Conservation (phyloP, 305 asterid genomes). For the Solanum hybrid region DNA sequence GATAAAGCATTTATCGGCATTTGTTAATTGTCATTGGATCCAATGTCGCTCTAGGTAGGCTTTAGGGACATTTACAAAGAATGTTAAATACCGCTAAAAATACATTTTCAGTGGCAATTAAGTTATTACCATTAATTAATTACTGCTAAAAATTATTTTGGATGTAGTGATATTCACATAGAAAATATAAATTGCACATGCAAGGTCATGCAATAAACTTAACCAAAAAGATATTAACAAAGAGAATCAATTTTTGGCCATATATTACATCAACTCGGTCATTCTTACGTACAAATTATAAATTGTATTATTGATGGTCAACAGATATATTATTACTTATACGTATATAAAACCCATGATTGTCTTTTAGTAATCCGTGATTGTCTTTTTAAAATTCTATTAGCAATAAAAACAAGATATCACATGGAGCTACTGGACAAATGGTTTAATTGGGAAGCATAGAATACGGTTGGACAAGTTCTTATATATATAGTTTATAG, state of each 20-base stretch:
- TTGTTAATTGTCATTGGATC: too few species aligned
- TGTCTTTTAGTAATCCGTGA: conserved; percentile 4
- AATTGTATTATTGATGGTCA: not conserved
- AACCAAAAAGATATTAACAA: too few species aligned
- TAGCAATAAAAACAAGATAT: not conserved
- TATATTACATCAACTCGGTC: not conserved
- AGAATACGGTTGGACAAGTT: not conserved
- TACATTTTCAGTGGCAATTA: too few species aligned
- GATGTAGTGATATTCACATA: not conserved
- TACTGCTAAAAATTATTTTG: too few species aligned
- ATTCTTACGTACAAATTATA: not conserved
- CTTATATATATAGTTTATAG: not conserved
- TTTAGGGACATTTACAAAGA: too few species aligned
- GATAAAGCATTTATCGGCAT: too few species aligned
- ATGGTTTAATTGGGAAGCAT: not conserved
- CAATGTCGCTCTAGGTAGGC: too few species aligned
- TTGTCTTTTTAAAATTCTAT: not conserved
- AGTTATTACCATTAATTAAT: too few species aligned
- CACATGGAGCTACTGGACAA: not conserved
- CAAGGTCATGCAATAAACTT: not conserved
- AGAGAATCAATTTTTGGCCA: not conserved
- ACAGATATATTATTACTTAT: too few species aligned
- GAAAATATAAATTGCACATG: not conserved
- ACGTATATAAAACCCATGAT: not conserved
- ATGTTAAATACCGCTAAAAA: too few species aligned